phyloP scores from a whole-genome alignment of 2,329 filamentous ascomycete genomes.

The Tolypocladium nubicola region DNA sequence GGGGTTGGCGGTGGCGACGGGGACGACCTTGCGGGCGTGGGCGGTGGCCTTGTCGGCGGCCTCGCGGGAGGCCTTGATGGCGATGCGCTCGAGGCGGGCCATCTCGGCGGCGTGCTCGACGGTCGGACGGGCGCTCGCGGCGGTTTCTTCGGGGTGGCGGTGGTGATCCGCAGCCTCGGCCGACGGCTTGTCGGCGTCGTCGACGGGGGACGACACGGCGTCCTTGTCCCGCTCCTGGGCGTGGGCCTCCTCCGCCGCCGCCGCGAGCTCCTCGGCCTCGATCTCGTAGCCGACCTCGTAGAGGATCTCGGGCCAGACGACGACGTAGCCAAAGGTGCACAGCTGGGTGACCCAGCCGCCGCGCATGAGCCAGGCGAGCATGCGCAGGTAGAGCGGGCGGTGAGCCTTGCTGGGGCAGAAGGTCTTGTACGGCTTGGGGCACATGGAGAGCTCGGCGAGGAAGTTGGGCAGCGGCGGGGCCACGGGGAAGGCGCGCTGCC shows the following conservation, averaged over 20 bases:
- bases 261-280: slow-evolving; percentile 51
- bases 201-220: not conserved
- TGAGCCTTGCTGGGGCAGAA: slow-evolving; percentile 84
- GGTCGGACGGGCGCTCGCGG: slow-evolving; percentile 24
- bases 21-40: slow-evolving; percentile 39
- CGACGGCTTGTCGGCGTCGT: not conserved
- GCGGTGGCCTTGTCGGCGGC: slow-evolving; percentile 46
- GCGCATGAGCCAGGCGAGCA: slow-evolving; percentile 86
- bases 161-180: not conserved
- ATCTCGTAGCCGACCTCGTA: slow-evolving; percentile 67
- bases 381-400: slow-evolving; percentile 76
- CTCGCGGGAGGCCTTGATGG: slow-evolving; percentile 41
- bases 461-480: slow-evolving; percentile 78
- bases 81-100: slow-evolving; percentile 49
- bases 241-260: slow-evolving; percentile 14
- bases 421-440: slow-evolving; percentile 70
- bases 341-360: slow-evolving; percentile 91
- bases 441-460: slow-evolving; percentile 69
- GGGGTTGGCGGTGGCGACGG: slow-evolving; percentile 41
- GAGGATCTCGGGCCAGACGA: slow-evolving; percentile 73
- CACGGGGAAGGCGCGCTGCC: slow-evolving; percentile 70
- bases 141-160: slow-evolving; percentile 8
- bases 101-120: slow-evolving; percentile 48
- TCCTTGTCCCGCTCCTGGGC: slow-evolving; percentile 1
- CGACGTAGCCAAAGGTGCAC: slow-evolving; percentile 81